Base-by-base conservation (phyloP, 1,139 yeast genomes). In the Candida gigantensis region DNA sequence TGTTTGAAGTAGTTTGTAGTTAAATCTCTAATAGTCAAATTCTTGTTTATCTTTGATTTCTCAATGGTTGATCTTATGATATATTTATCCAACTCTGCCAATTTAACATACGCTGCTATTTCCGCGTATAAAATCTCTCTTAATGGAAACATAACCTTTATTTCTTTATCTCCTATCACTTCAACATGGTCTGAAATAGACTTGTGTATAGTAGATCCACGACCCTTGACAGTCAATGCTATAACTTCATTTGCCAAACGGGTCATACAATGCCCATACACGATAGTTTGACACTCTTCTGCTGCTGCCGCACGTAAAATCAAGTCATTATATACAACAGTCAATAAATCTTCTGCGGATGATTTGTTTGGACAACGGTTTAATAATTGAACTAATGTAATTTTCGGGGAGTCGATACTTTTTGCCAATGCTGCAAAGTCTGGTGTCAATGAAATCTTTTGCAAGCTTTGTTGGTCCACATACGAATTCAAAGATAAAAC, bases 211-310 rank as follows among this genome's bases (percentile, higher is more conserved):
- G 72, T 73, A 2, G 84, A 70, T 0, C 97, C 97, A 43, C 96
- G 74, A 6, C 98, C 98, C 51, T 84, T 86, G n/a, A 90, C 90
- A 0, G 96, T 83, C 40, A 84, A 64, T 0, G 95, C 74, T 21
- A 92, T 68, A 16, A 87, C 79, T 41, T 81, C 81, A 49, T 84
- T 88, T 1, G 97, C 96, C 11, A 90, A 56, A 36, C 82, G 72
- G 1, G 96, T 85, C 90, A 87, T 86, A 13, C 87, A 79, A 52
- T 84, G 86, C 1, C 94, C 88, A 62, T 79, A 81, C 3, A 88
- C 43, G 1, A 89, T 65, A 4, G 85, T 75, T 13, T 74, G 68
- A 43, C 82, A 77, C 0, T 60, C 56, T 21, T 68, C 60, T 11
- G 62, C 57, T 11, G 51, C 50, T 0, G 90, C 86, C 14, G 73